Evolutionary conservation across 2,329 filamentous ascomycete species (phyloP).

Genomic region (Diaporthe australafricana): DNA sequence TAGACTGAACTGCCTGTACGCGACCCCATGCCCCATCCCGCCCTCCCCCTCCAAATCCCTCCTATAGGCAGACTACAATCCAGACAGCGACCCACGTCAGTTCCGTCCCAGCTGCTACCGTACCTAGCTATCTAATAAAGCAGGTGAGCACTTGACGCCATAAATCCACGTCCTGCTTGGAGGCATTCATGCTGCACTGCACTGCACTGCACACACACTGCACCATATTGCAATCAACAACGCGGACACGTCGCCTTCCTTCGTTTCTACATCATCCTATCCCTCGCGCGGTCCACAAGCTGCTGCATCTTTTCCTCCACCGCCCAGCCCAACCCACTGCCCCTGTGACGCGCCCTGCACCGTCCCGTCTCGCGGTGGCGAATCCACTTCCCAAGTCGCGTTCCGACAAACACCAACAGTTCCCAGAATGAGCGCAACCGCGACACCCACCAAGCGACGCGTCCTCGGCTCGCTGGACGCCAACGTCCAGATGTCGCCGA

Average conservation of each 20-base stretch:
- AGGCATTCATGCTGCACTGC: background rate
- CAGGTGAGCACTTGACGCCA: background rate
- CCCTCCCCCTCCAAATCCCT: background rate
- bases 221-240: conserved; percentile 4
- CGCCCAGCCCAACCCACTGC: background rate
- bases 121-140: too few species aligned
- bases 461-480: conserved; percentile 59
- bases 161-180: background rate
- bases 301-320: background rate
- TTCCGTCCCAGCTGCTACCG: conserved; percentile 4
- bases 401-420: background rate
- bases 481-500: conserved; percentile 48
- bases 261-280: background rate
- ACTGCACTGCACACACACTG: background rate
- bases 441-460: conserved; percentile 60
- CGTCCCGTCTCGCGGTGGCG: background rate
- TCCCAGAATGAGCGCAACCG: conserved; percentile 37
- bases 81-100: conserved; percentile 32
- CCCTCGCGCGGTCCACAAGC: background rate
- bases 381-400: conserved; percentile 26
- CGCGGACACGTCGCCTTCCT: background rate
- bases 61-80: background rate
- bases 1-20: conserved; percentile 10
- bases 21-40: conserved; percentile 24
- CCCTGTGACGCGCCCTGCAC: background rate